Conservation (phyloP, 768 basidiomycete genomes). For the Cubamyces sp. region DNA sequence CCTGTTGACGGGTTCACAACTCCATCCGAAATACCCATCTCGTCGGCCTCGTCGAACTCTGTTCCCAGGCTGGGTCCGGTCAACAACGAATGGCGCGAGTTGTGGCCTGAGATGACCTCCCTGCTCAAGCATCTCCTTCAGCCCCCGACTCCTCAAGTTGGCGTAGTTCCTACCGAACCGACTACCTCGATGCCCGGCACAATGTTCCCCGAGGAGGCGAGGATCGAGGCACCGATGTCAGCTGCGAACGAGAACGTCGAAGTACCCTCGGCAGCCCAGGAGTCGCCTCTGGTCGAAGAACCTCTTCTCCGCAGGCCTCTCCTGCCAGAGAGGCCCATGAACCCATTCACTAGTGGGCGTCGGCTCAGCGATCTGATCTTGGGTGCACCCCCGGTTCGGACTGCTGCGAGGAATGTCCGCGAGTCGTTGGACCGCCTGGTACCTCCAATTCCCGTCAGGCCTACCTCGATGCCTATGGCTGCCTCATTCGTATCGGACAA, state of each 20-base stretch:
- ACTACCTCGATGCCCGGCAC: slow-evolving; percentile 25
- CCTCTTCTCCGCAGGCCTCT: slow-evolving; percentile 30
- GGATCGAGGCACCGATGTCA: neutral
- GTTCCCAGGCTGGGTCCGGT: slow-evolving; percentile 30
- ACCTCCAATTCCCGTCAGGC: neutral
- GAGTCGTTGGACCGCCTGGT: slow-evolving; percentile 7
- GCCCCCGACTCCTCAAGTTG: slow-evolving; percentile 19
- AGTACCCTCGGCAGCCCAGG: slow-evolving; percentile 5
- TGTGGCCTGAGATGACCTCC: slow-evolving; percentile 34
- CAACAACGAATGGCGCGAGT: slow-evolving; percentile 31
- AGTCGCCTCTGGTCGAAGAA: slow-evolving; percentile 33
- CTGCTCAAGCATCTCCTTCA: slow-evolving; percentile 33
- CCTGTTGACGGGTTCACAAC: slow-evolving; percentile 22
- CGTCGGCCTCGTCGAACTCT: slow-evolving; percentile 19
- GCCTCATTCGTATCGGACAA: slow-evolving; percentile 68
- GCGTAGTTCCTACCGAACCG: neutral
- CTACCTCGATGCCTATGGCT: slow-evolving; percentile 39
- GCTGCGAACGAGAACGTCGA: neutral
- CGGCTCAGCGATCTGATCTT: slow-evolving; percentile 17
- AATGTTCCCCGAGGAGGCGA: slow-evolving; percentile 20
- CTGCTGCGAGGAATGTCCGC: slow-evolving; percentile 9
- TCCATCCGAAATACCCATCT: slow-evolving; percentile 26
- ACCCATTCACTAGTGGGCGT: neutral
- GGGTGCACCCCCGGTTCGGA: slow-evolving; percentile 6
- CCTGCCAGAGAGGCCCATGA: slow-evolving; percentile 11